These are phyloP conservation scores for Starmerella khaoyaiensis DNA, from an alignment of 805 yeast genomes.

Conservation along the genomic window DNA sequence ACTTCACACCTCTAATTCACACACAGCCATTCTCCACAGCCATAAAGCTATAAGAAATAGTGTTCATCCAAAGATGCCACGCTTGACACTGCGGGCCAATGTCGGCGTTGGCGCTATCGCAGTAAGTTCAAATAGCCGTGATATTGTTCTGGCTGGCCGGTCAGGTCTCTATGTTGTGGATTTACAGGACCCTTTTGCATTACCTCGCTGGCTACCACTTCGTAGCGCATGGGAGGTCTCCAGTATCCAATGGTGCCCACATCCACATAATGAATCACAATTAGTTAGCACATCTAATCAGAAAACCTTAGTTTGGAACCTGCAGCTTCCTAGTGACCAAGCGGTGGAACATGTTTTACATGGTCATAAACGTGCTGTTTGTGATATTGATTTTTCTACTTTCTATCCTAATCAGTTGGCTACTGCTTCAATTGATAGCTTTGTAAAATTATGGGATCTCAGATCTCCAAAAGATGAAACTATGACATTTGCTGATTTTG, in stretches of 20 bases:
- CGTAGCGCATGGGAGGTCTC: constrained; percentile 97
- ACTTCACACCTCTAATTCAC: too few species aligned
- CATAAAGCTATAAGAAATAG: too few species aligned
- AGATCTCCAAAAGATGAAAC: constrained; percentile 1
- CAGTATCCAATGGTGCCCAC: constrained; percentile 97
- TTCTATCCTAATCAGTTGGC: constrained; percentile 75
- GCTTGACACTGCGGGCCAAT: constrained; percentile 75
- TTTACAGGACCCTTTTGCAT: constrained; percentile 85
- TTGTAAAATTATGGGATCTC: constrained; percentile 81
- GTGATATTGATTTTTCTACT: constrained; percentile 90
- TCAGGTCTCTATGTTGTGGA: constrained; percentile 83
- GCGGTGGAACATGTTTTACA: constrained; percentile 84
- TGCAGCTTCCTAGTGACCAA: constrained; percentile 51
- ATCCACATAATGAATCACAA: constrained; percentile 72
- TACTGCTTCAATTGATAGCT: constrained; percentile 86
- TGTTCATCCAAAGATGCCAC: too few species aligned
- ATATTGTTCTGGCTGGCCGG: constrained; percentile 80
- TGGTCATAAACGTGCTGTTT: constrained; percentile 82
- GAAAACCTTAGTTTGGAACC: constrained; percentile 89
- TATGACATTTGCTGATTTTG: constrained; percentile 79
- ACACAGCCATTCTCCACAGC: too few species aligned
- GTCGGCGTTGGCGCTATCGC: constrained; percentile 88
- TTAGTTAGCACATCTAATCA: constrained; percentile 89
- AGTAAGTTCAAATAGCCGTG: constrained; percentile 78
- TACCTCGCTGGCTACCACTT: constrained; percentile 89